Conservation (phyloP, 805 yeast genomes). For the Teunomyces atbi region DNA sequence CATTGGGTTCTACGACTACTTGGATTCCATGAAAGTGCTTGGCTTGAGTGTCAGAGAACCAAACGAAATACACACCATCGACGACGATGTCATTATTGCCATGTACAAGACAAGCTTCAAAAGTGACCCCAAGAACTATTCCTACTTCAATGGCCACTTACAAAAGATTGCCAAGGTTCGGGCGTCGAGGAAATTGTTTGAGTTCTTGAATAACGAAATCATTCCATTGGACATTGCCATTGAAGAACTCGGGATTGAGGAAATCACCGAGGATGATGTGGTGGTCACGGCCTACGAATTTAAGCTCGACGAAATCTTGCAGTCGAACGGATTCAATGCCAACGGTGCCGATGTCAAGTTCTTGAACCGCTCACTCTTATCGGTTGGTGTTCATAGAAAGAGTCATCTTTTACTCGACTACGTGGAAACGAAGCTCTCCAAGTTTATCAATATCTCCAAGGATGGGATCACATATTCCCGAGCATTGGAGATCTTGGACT, state of each 20-base stretch:
- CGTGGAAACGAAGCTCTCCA: constrained; percentile 45
- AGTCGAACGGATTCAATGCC: constrained; percentile 25
- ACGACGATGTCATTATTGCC: constrained; percentile 35
- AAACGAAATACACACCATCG: constrained; percentile 16
- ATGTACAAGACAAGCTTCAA: constrained; percentile 31
- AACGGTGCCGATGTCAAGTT: constrained; percentile 37
- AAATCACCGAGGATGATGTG: constrained; percentile 55
- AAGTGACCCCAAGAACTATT: constrained; percentile 35
- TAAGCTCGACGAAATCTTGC: constrained; percentile 51
- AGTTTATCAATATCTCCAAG: constrained; percentile 18
- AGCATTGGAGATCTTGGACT: constrained; percentile 51
- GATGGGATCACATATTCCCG: constrained; percentile 25
- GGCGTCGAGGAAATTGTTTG: constrained; percentile 17
- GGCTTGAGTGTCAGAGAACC: constrained; percentile 22
- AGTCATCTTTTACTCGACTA: constrained; percentile 58
- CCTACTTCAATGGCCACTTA: constrained; percentile 32
- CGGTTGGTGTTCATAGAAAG: constrained; percentile 58
- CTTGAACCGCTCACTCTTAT: constrained; percentile 54
- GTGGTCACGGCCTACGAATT: constrained; percentile 73
- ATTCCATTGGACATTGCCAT: constrained; percentile 34
- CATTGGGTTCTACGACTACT: constrained; percentile 34
- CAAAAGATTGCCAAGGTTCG: constrained; percentile 25
- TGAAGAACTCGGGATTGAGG: constrained; percentile 38
- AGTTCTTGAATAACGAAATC: constrained; percentile 29
- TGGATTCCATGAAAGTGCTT: constrained; percentile 28